Conservation (phyloP, 305 asterid species). For the Solanum hybrid region DNA sequence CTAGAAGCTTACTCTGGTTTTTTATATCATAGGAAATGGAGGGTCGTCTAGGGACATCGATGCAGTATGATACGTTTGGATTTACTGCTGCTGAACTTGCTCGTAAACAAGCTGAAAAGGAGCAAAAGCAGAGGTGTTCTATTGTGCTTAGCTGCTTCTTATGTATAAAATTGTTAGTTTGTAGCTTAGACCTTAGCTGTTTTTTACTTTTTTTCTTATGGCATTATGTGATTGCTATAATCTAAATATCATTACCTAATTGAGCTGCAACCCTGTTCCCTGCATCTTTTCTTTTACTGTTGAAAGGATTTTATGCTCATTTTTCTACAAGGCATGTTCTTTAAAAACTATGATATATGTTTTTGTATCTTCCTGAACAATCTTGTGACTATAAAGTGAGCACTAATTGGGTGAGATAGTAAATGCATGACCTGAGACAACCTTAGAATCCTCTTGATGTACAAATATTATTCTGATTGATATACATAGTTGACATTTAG, state of each 20-base stretch:
- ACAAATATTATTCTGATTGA: not conserved
- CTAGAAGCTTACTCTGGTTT: not conserved
- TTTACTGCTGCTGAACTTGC: conserved; percentile 78
- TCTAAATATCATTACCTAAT: not conserved
- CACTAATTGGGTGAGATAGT: not conserved
- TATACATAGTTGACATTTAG: not conserved
- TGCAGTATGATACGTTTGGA: conserved; percentile 91
- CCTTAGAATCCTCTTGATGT: not conserved
- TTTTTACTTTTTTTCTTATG: not conserved
- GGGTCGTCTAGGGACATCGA: conserved; percentile 59
- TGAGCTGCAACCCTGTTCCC: not conserved
- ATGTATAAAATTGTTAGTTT: not conserved
- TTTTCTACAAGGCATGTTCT: not conserved
- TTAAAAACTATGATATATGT: not conserved
- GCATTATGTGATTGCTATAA: not conserved
- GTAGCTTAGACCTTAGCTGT: not conserved
- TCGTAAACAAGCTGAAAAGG: conserved; percentile 82
- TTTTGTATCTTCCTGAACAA: not conserved
- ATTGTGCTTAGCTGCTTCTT: conserved; percentile 4
- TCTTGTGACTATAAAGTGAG: not conserved
- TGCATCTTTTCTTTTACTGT: not conserved
- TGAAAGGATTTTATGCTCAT: not conserved
- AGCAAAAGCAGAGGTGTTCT: conserved; percentile 62
- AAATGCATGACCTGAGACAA: not conserved
- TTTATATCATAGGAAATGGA: conserved; percentile 57